Percentiles rank a stretch among this genome's conserved stretches.
These are phyloP conservation scores for Ashbya aceris DNA, from an alignment of 1,139 yeast genomes.

Conservation along the genomic window DNA sequence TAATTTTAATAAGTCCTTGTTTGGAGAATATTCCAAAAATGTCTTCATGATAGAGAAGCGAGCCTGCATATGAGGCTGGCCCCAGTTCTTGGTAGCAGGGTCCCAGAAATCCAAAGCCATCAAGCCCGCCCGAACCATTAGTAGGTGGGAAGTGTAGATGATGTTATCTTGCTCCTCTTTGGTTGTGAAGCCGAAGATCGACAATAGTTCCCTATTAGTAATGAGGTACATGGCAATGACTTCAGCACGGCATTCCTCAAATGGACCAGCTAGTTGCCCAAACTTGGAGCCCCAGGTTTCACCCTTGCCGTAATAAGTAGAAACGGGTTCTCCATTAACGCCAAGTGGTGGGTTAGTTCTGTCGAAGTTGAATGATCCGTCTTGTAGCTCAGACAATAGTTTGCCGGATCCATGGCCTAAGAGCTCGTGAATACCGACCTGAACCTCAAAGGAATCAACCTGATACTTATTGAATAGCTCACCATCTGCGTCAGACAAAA, in stretches of 20 bases:
- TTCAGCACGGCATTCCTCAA: constrained; percentile 91
- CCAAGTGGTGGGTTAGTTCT: constrained; percentile 47
- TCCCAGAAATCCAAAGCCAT: constrained; percentile 81
- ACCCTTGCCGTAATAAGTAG: constrained; percentile 63
- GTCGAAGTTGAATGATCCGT: constrained; percentile 67
- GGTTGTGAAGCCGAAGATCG: constrained; percentile 58
- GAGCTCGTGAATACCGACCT: constrained; percentile 85
- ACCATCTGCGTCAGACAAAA: constrained; percentile 45
- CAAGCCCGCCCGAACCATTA: constrained; percentile 84
- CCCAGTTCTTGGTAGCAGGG: constrained; percentile 74
- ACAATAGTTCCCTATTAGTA: constrained; percentile 56
- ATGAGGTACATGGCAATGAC: constrained; percentile 76
- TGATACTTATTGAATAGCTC: constrained; percentile 60
- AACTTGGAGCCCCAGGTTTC: constrained; percentile 87
- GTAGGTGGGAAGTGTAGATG: constrained; percentile 55
- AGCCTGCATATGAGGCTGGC: constrained; percentile 95
- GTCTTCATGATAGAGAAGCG: constrained; percentile 75
- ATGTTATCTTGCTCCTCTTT: constrained; percentile 55
- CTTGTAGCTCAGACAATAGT: constrained; percentile 53
- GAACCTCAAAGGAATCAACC: constrained; percentile 81
- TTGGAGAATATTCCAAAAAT: constrained; percentile 57
- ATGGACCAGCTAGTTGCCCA: constrained; percentile 74
- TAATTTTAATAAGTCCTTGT: constrained; percentile 43
- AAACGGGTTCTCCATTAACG: constrained; percentile 46
- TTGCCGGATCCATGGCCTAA: constrained; percentile 93